Evolutionary conservation across 2,329 filamentous ascomycete species (phyloP).

Genomic region (Arthroderma sp.): DNA sequence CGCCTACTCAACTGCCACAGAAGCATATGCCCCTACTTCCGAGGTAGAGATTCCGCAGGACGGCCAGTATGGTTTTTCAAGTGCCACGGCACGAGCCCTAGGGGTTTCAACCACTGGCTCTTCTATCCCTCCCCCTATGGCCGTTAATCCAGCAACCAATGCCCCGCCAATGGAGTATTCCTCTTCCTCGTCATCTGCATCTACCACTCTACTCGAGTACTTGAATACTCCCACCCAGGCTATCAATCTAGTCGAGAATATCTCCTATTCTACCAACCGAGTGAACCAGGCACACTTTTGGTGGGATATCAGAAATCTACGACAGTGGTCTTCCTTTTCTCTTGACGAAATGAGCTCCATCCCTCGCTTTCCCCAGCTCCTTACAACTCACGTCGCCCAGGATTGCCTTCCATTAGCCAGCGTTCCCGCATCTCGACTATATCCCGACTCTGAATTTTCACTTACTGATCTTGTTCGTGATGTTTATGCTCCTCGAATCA

Average conservation of each 20-base stretch:
- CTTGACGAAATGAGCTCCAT: constrained; percentile 58
- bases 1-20: background rate
- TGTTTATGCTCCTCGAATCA: constrained; percentile 77
- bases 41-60: constrained; percentile 26
- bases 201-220: constrained; percentile 65
- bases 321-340: constrained; percentile 72
- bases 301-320: constrained; percentile 88
- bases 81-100: background rate
- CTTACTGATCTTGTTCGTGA: constrained; percentile 64
- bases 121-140: constrained; percentile 14
- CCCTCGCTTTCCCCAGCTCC: constrained; percentile 58
- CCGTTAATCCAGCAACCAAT: background rate
- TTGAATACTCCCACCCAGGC: constrained; percentile 70
- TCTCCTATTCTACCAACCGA: constrained; percentile 56
- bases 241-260: constrained; percentile 66
- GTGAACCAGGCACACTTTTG: constrained; percentile 71
- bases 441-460: constrained; percentile 65
- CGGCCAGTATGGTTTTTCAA: background rate
- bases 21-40: constrained; percentile 26
- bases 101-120: background rate
- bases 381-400: constrained; percentile 52
- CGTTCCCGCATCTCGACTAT: constrained; percentile 40
- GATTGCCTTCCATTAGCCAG: constrained; percentile 28
- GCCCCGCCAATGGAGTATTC: constrained; percentile 3
- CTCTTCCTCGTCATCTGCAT: constrained; percentile 9